Evolutionary conservation across 2,329 filamentous ascomycete species (phyloP).

Genomic region (Microdochium nivale): DNA sequence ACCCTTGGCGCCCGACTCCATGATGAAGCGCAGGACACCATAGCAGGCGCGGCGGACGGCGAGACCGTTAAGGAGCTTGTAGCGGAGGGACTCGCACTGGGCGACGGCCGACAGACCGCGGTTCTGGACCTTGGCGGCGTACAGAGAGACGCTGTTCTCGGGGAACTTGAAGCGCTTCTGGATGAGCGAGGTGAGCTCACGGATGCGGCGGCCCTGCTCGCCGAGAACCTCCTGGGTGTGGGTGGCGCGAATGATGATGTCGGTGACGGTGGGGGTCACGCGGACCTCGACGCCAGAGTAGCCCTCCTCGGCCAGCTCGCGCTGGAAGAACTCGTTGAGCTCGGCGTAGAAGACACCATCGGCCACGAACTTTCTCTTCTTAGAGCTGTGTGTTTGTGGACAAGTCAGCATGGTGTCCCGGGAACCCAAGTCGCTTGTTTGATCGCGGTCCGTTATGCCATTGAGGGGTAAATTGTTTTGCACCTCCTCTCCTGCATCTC

Average conservation of each 20-base stretch:
- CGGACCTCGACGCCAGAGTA: slow-evolving; percentile 99
- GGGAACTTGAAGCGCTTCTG: slow-evolving; percentile 99
- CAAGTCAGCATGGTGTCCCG: no score
- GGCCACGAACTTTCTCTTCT: slow-evolving; percentile 89
- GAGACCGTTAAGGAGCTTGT: slow-evolving; percentile 99
- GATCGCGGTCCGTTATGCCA: no score
- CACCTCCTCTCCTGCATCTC: no score
- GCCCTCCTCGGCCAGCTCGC: slow-evolving; percentile 98
- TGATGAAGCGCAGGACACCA: slow-evolving; percentile 99
- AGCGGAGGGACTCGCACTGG: slow-evolving; percentile 99
- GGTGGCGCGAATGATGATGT: slow-evolving; percentile 99
- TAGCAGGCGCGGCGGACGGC: slow-evolving; percentile 99
- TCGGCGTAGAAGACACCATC: slow-evolving; percentile 99
- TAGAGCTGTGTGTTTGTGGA: slow-evolving; percentile 52
- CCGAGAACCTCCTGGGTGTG: slow-evolving; percentile 99
- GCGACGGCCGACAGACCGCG: slow-evolving; percentile 99
- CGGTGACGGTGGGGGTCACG: slow-evolving; percentile 98
- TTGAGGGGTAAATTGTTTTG: slow-evolving; percentile 2
- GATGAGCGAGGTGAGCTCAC: slow-evolving; percentile 99
- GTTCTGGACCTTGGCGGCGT: slow-evolving; percentile 99
- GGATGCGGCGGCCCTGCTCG: slow-evolving; percentile 99
- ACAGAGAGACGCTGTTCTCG: slow-evolving; percentile 99
- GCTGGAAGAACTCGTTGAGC: slow-evolving; percentile 99
- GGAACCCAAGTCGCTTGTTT: no score
- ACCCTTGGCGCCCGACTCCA: slow-evolving; percentile 99